Evolutionary conservation across 345 rosid genomes (phyloP).

Genomic region (Orychophragmus violaceus): DNA sequence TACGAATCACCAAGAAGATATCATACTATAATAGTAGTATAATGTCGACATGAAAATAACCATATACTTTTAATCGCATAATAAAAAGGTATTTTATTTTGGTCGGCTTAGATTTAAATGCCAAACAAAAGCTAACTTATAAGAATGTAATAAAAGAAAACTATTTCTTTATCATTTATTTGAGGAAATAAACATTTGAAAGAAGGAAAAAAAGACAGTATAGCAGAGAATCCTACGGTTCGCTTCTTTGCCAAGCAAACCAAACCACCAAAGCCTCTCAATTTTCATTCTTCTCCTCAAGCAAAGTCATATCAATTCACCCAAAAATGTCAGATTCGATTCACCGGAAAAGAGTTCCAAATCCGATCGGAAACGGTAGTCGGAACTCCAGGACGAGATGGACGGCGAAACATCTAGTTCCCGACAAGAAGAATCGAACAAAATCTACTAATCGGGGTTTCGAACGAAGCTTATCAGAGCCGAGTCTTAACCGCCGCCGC

Average conservation of each 20-base stretch:
- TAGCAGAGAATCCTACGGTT: slow-evolving; percentile 16
- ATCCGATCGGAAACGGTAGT: slow-evolving; percentile 27
- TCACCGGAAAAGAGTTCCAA: slow-evolving; percentile 29
- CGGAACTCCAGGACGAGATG: slow-evolving; percentile 17
- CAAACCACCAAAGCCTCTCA: slow-evolving; percentile 24
- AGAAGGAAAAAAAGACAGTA: not conserved
- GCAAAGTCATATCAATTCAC: not conserved
- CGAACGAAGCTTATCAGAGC: slow-evolving; percentile 64
- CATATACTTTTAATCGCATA: too few relatives aligned
- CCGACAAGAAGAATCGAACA: slow-evolving; percentile 21
- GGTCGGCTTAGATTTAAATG: slow-evolving; percentile 9
- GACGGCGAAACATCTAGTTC: too few relatives aligned
- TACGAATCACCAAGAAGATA: slow-evolving; percentile 7
- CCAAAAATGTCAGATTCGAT: slow-evolving; percentile 4
- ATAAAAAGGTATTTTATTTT: not conserved
- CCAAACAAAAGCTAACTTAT: not conserved
- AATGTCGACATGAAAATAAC: not conserved
- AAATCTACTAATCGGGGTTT: slow-evolving; percentile 29
- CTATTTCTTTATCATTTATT: not conserved
- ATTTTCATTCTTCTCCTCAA: not conserved
- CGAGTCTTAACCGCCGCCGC: slow-evolving; percentile 31
- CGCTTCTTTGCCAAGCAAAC: slow-evolving; percentile 35
- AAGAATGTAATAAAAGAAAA: too few relatives aligned
- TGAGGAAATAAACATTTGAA: not conserved
- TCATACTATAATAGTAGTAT: not conserved